Conservation (phyloP, 1,284 basidiomycete genomes). For the Cutaneotrichosporon sp. region DNA sequence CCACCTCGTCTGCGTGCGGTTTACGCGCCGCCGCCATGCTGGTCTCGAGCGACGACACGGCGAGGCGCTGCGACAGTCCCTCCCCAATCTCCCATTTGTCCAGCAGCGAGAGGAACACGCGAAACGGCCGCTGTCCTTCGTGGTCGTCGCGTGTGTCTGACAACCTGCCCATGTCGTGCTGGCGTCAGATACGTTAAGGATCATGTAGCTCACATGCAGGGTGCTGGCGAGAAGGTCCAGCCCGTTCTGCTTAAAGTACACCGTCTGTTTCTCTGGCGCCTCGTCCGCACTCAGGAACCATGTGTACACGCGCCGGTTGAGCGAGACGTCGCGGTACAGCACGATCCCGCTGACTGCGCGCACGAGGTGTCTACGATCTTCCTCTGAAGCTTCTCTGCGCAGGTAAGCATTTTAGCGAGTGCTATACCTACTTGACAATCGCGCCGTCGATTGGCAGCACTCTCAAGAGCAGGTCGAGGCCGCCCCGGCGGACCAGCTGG, state of each 20-base stretch:
- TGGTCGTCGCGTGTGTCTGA: conserved; percentile 62
- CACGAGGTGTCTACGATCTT: conserved; percentile 71
- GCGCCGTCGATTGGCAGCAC: conserved; percentile 67
- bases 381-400: conserved; percentile 49
- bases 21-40: conserved; percentile 17
- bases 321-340: conserved; percentile 81
- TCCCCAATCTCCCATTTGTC: conserved; percentile 97
- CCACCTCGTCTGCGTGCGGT: conserved; percentile 46
- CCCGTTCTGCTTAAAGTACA: conserved; percentile 63
- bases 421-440: conserved; percentile 58
- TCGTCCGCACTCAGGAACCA: conserved; percentile 88
- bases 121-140: conserved; percentile 75
- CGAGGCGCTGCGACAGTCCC: conserved; percentile 67
- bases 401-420: not conserved
- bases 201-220: conserved; percentile 55
- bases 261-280: conserved; percentile 63
- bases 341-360: conserved; percentile 74
- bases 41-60: conserved; percentile 59
- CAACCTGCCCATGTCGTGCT: conserved; percentile 63
- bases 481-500: conserved; percentile 73
- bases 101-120: conserved; percentile 87
- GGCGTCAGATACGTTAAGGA: too few relatives aligned
- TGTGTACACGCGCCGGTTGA: conserved; percentile 86
- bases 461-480: conserved; percentile 72
- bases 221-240: conserved; percentile 64